phyloP scores from a whole-genome alignment of 805 yeast species.

The Saccharomycopsis fermentans region DNA sequence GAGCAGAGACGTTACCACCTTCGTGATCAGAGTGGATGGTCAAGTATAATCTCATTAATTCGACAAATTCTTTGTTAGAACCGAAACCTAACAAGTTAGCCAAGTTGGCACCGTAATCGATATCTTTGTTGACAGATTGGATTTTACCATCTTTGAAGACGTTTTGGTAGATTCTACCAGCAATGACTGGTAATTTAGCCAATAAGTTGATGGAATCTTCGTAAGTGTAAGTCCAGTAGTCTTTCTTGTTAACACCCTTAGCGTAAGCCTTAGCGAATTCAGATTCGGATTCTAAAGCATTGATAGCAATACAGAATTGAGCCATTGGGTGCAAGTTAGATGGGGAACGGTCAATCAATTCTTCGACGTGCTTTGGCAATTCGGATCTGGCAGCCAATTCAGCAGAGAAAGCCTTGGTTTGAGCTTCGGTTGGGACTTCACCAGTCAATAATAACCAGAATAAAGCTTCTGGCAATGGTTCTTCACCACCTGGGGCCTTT shows the following conservation, averaged over 20 bases:
- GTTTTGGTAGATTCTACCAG: slow-evolving; percentile 77
- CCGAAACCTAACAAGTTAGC: slow-evolving; percentile 52
- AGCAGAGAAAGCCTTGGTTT: slow-evolving; percentile 59
- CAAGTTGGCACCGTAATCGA: slow-evolving; percentile 60
- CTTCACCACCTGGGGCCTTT: slow-evolving; percentile 55
- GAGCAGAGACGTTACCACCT: slow-evolving; percentile 86
- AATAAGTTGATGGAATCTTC: slow-evolving; percentile 73
- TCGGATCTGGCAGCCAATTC: slow-evolving; percentile 73
- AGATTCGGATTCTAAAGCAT: slow-evolving; percentile 74
- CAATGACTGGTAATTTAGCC: slow-evolving; percentile 75
- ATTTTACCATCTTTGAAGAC: slow-evolving; percentile 74
- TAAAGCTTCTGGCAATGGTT: slow-evolving; percentile 68
- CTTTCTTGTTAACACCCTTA: slow-evolving; percentile 69
- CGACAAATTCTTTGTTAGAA: slow-evolving; percentile 57
- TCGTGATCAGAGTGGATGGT: slow-evolving; percentile 83
- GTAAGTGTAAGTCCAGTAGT: slow-evolving; percentile 75
- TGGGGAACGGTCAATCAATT: slow-evolving; percentile 65
- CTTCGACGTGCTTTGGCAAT: slow-evolving; percentile 69
- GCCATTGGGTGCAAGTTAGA: slow-evolving; percentile 81
- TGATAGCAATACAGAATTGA: slow-evolving; percentile 74
- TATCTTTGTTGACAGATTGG: slow-evolving; percentile 35
- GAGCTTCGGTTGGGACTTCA: slow-evolving; percentile 65
- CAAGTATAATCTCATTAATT: slow-evolving; percentile 70
- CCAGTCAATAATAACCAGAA: slow-evolving; percentile 81
- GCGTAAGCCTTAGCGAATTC: slow-evolving; percentile 80